Evolutionary conservation across 2,329 filamentous ascomycete genomes (phyloP), one percentile per base, ranked within the genome.

Genomic region (Aspergillus ruber): DNA sequence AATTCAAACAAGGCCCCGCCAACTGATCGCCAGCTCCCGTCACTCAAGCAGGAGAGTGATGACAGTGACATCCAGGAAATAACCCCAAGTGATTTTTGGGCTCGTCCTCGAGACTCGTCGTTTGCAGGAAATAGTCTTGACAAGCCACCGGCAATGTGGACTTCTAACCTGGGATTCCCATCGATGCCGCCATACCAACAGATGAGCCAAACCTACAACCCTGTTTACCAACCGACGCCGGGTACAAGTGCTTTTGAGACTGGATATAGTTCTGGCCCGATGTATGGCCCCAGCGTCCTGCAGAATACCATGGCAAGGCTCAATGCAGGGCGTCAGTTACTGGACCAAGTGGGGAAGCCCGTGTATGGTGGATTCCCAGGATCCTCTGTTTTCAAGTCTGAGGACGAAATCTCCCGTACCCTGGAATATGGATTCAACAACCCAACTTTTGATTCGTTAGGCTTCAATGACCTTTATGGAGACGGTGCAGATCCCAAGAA

Each of bases 401-500:
- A 18, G 27, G 39, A 39, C 38, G 29, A 9, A 23, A 40, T 32
- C n/a, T 23, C 23, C 20, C 43, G 33, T 29, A 15, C 40, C 13
- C n/a, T 42, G 20, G 40, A 17, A 12, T 42, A 13, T 18, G 40
- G 40, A n/a, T 42, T 27, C 13, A 18, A 25, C 12, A 18, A 42
- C 13, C 2, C 23, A 6, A 9, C 21, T 29, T n/a, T 25, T 17
- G 21, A 42, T 25, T 25, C 40, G 13, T 17, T 42, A 13, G 40
- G 18, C 15, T 52, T 53, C 44, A 53, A 42, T 39, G 49, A 58
- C 33, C 36, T 41, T 33, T 60, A 61, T 38, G 52, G 50, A 2
- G 55, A 59, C 42, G 56, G 56, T 25, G 54, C 52, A 40, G 77
- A 81, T 56, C 72, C 74, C 3, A 71, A 68, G 23, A 74, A 79